Evolutionary conservation across 1,284 basidiomycete species (phyloP), one percentile per base, ranked within the genome.

Genomic region (Tremellales sp.): DNA sequence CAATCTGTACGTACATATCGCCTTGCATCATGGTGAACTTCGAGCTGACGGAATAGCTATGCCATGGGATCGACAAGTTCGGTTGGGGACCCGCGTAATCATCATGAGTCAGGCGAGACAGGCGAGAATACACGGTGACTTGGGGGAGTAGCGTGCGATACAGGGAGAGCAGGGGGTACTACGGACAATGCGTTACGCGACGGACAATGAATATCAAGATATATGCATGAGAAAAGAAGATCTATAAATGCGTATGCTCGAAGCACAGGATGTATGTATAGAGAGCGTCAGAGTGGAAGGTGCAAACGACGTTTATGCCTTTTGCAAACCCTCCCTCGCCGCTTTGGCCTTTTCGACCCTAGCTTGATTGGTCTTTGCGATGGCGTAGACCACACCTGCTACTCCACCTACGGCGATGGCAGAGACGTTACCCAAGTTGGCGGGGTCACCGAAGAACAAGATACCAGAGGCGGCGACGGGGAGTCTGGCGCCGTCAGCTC

Each of bases 391-490:
- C 45, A 92, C 68, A 10, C 93, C 94, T 21, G 94, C 91, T 58
- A 96, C 79, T 75, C 97, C 97, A 3, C 96, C 96, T 35, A 90
- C 81, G 1, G 78, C 76, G 48, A 99, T 85, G 26, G 93, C 92
- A 11, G 86, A 85, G 40, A 97, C 86, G 23, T 87, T 93, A 33
- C 91, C 89, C 54, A 85, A 73, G 4, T 89, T 94, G 31, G 89
- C 85, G 13, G 83, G 75, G 74, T 99, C 93, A 36, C 89, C 89
- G 70, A 96, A 94, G 78, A 96, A 94, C 53, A 97, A 73, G 86
- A 97, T 90, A 12, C 92, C 92, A 23, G 89, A 92, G 17, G 90
- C 91, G 7, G 96, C 96, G 31, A 99, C 89, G 17, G 96, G 96
- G 13, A 98, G 81, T 45, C 51, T 52, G 23, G 4, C n/a, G n/a